Percentiles rank a stretch among this genome's conserved stretches.
Evolutionary conservation across 2,329 filamentous ascomycete genomes (phyloP).

Genomic region (Pestalotiopsis sp.): DNA sequence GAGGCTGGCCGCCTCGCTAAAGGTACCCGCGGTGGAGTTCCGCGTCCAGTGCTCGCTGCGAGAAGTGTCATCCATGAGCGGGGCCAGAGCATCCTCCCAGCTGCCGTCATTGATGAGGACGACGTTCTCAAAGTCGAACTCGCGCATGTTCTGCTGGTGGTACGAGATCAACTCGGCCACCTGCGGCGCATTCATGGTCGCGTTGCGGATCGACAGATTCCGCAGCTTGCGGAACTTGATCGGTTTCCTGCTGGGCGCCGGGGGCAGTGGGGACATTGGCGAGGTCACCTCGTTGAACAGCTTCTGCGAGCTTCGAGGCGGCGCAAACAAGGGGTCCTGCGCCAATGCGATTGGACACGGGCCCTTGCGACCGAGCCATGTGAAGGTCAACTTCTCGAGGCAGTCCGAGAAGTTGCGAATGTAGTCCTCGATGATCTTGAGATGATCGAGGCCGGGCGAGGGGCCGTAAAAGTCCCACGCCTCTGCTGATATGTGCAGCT

Average conservation of each 20-base stretch:
- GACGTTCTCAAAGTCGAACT: constrained; percentile 82
- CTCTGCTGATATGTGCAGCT: constrained; percentile 73
- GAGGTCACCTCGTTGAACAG: constrained; percentile 67
- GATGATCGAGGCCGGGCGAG: constrained; percentile 67
- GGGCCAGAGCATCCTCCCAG: constrained; percentile 83
- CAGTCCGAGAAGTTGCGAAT: constrained; percentile 68
- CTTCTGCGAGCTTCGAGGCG: constrained; percentile 55
- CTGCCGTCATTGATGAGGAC: constrained; percentile 67
- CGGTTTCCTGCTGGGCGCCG: constrained; percentile 51
- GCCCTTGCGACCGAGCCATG: constrained; percentile 74
- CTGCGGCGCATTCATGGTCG: constrained; percentile 70
- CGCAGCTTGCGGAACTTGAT: constrained; percentile 70
- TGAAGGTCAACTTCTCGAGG: constrained; percentile 74
- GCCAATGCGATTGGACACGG: constrained; percentile 74
- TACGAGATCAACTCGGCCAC: constrained; percentile 68
- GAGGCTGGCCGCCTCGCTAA: constrained; percentile 31
- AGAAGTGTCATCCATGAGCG: constrained; percentile 57
- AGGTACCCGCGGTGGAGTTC: constrained; percentile 36
- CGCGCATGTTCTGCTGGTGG: constrained; percentile 69
- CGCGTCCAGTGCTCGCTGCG: constrained; percentile 47
- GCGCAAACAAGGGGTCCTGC: constrained; percentile 69
- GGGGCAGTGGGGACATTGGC: constrained; percentile 65
- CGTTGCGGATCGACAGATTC: constrained; percentile 73
- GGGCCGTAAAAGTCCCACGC: constrained; percentile 65
- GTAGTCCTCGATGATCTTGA: constrained; percentile 81